Evolutionary conservation across 495 filamentous ascomycete species (phyloP).

Genomic region (Hyphodiscus hymeniophilus): DNA sequence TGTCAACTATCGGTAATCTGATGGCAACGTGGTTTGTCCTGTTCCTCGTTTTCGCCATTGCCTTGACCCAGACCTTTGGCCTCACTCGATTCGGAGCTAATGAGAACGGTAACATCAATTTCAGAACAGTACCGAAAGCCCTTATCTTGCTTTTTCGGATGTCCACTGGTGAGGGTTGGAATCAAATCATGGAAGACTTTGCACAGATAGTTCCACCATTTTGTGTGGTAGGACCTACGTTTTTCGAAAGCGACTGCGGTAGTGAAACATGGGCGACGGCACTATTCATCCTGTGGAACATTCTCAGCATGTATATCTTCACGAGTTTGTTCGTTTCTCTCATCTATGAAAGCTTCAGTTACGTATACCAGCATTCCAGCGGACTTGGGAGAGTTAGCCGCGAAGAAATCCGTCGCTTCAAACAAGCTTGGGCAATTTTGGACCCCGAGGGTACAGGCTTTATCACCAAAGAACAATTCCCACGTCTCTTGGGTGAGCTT

Average conservation of each 20-base stretch:
- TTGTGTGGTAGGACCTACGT: constrained; percentile 58
- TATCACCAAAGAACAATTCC: constrained; percentile 88
- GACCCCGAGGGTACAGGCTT: constrained; percentile 88
- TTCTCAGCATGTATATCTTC: constrained; percentile 99
- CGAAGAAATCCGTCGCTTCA: constrained; percentile 92
- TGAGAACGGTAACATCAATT: constrained; percentile 79
- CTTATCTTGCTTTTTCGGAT: constrained; percentile 89
- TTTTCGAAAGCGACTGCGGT: constrained; percentile 88
- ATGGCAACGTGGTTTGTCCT: constrained; percentile 95
- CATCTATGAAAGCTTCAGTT: constrained; percentile 99
- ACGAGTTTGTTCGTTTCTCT: constrained; percentile 97
- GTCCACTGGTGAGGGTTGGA: constrained; percentile 94
- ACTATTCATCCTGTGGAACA: constrained; percentile 95
- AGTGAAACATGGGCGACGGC: constrained; percentile 77
- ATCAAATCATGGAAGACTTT: constrained; percentile 93
- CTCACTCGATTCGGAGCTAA: constrained; percentile 75
- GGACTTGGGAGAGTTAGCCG: constrained; percentile 74
- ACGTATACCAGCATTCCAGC: constrained; percentile 95
- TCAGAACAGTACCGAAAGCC: constrained; percentile 86
- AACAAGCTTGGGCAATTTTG: constrained; percentile 94
- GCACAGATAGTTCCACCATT: constrained; percentile 66
- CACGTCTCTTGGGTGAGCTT: constrained; percentile 79
- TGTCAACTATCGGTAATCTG: constrained; percentile 84
- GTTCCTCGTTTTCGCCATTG: constrained; percentile 94
- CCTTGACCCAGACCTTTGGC: constrained; percentile 92